Evolutionary conservation across 345 rosid genomes (phyloP), one percentile per base, ranked within the genome.

Genomic region (Arabis hirsuta): DNA sequence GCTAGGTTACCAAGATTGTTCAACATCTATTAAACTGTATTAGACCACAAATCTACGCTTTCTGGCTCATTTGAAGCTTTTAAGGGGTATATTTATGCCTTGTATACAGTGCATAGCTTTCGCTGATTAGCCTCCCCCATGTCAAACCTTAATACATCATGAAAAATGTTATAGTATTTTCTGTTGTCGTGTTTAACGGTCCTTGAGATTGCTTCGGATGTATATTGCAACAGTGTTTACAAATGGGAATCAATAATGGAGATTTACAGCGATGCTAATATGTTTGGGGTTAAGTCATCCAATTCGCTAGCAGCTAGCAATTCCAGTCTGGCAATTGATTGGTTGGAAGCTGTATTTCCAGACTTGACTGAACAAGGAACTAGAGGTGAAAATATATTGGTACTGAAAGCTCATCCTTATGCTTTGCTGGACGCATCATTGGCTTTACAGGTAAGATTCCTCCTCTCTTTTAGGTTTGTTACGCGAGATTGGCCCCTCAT

Each of bases 321-420:
- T 82, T 88, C 91, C 81, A 87, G 67, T 74, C 71, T 82, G 69
- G 98, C 96, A 78, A 90, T 92, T 67, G 86, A 89, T 76, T 96
- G 96, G 98, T 79, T 92, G 84, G 98, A 96, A 86, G 87, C 90
- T 70, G 87, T 86, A 48, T 96, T 96, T 83, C 91, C 96, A 45
- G 97, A 86, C 81, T 63, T 92, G 82, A 77, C 79, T 76, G 78
- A 81, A 53, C 88, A 87, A 78, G 71, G 72, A 65, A 52, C 69
- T 43, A 86, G 83, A 69, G 75, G 59, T 71, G 96, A 55, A 41
- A 85, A 76, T 73, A 73, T 69, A 16, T 66, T 76, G 55, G 75
- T 83, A 5, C 60, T 87, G 57, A 90, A 81, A 82, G 97, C 98
- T 75, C 87, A 60, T 36, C 90, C 97, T 12, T 74, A 80, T 84